Evolutionary conservation across 1,284 basidiomycete species (phyloP), one percentile per base, ranked within the genome.

Genomic region (Ceraceosorus guamensis): DNA sequence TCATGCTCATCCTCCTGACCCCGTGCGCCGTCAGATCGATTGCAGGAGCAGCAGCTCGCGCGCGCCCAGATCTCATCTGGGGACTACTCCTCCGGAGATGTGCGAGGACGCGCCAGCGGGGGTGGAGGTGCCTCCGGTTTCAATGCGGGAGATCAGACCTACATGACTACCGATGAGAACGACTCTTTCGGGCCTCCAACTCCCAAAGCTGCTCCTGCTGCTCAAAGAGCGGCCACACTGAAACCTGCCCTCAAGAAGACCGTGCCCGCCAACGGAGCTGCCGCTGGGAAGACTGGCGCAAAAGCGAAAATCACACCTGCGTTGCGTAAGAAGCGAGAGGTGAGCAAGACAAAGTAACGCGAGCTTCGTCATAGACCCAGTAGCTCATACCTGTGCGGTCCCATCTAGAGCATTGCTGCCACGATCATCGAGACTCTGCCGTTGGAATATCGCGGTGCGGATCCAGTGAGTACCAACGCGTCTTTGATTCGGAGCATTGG

Each of bases 391-490:
- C n/a, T 43, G 35, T 45, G 59, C 34, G 24, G 24, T 3, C 2
- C 24, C 24, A 54, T 56, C 11, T 64, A 73, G 59, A 65, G 66
- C 8, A 68, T 67, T 37, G 66, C 70, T 1, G 68, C 63, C 11
- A 83, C 82, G 59, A 82, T 90, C 39, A 83, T 93, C 44, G 82
- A 85, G 35, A 84, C 83, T 56, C 79, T 95, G 37, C 91, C 91
- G 0, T 81, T 95, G 30, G 91, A 95, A 76, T 96, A 91, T 75
- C 82, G 91, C 45, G 90, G 91, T 13, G 86, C 82, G 66, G 89
- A 93, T 76, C 85, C 87, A 3, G 88, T 48, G 53, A 59, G 33
- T 33, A 4, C 52, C 18, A n/a, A n/a, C 13, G 39, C 24, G 24
- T 24, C 24, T 24, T 24, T 3, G 24, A 3, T 41, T 11, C 39